Base-by-base conservation (phyloP, 2,329 filamentous ascomycete genomes). In the Coniochaeta prunicola region DNA sequence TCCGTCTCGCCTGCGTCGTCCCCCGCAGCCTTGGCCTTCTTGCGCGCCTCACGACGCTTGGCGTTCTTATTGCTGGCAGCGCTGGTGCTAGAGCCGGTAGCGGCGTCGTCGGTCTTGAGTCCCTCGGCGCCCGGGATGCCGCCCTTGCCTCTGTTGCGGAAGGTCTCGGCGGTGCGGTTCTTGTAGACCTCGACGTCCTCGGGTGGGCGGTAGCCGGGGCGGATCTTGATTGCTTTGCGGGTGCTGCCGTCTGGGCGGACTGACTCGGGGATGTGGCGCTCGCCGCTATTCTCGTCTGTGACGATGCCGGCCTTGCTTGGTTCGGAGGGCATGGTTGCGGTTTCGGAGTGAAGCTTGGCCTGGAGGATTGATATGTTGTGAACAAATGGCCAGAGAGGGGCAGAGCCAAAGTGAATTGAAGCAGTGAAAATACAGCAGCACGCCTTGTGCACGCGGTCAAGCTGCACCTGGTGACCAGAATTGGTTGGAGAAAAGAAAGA, bases 151-250 rank as follows among this genome's bases (percentile, higher is more conserved):
- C 91, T 86, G 65, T 85, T 91, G 69, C 91, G 91, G 77, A 90
- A 96, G 56, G 85, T 86, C 71, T 94, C 89, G 56, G 92, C 92
- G 1, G 88, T 92, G 59, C 90, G 87, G 74, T 96, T 97, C 77
- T 92, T 96, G 82, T 99, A 99, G 53, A 96, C 80, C 70, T 97
- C 92, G 63, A 97, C 88, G 74, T 99, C 94, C 76, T 99, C 94
- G 0, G 92, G 91, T 1, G 94, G 96, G 34, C 87, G 87, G 75
- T 97, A 99, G 58, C 94, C 96, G 0, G 94, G 93, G 31, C 91
- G 86, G 61, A 99, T 91, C 69, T 91, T 91, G 70, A 97, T 97
- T 68, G 96, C 93, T 70, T 90, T 96, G 59, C 94, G 86, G n/a
- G 90, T 90, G 56, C 89, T 91, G 59, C 94, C 94, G 70, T 99